Percentiles rank a stretch among this genome's conserved stretches.
These are phyloP conservation scores for Acmispon strigosus DNA, from an alignment of 306 rosid genomes.

Conservation along the genomic window DNA sequence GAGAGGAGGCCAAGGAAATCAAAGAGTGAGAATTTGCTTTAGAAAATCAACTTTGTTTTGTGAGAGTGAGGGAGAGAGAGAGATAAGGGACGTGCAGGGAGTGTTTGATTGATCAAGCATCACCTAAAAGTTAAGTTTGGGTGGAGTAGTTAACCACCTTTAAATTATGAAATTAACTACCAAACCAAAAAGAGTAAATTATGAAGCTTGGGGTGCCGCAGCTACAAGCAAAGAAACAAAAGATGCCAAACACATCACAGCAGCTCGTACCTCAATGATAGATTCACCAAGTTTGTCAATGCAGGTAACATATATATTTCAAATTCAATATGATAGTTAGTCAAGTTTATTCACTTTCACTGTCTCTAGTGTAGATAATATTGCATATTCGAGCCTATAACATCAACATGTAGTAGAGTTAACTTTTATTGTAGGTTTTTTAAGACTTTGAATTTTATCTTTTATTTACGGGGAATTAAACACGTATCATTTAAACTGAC, in stretches of 20 bases:
- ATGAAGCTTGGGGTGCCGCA: too few relatives aligned
- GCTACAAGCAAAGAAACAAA: not conserved
- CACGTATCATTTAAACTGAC: too few relatives aligned
- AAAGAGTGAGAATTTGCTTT: constrained; percentile 1
- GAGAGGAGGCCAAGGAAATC: not conserved
- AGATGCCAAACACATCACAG: too few relatives aligned
- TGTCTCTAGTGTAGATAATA: too few relatives aligned
- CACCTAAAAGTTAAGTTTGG: not conserved
- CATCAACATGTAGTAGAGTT: too few relatives aligned
- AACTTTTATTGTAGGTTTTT: too few relatives aligned
- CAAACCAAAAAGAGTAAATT: not conserved
- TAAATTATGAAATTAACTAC: not conserved
- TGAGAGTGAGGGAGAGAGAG: not conserved
- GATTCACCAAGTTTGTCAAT: not conserved
- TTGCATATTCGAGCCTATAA: too few relatives aligned
- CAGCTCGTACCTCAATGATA: not conserved
- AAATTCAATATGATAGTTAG: too few relatives aligned
- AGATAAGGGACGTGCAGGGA: not conserved
- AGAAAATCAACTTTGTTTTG: not conserved
- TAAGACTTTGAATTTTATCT: too few relatives aligned
- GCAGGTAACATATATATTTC: too few relatives aligned
- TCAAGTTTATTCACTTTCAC: too few relatives aligned
- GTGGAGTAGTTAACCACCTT: constrained; percentile 15
- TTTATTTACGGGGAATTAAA: too few relatives aligned
- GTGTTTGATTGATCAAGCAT: not conserved